Conservation (phyloP, 805 yeast genomes). For the Candida sphagnicola region DNA sequence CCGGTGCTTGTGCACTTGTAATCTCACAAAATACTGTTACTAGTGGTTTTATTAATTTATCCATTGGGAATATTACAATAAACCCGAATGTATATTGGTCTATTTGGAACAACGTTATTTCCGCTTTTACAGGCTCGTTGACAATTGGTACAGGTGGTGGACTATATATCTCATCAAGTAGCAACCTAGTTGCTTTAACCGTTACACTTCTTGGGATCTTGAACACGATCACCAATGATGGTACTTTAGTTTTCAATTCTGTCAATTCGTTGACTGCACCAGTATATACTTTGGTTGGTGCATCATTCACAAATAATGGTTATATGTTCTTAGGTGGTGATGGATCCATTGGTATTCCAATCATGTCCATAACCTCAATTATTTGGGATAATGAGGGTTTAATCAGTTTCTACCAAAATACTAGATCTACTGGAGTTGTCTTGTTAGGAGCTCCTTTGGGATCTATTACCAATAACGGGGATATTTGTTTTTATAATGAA, state of each 20-base stretch:
- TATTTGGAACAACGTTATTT: constrained; percentile 18
- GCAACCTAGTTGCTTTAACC: constrained; percentile 8
- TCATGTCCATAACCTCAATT: constrained; percentile 5
- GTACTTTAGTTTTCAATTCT: constrained; percentile 20
- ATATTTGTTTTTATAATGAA: constrained; percentile 21
- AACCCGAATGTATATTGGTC: constrained; percentile 21
- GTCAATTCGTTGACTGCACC: constrained; percentile 13
- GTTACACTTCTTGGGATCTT: background rate
- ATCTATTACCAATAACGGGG: constrained; percentile 17
- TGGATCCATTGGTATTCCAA: constrained; percentile 9
- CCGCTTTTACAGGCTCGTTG: constrained; percentile 20
- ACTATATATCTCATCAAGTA: constrained; percentile 18
- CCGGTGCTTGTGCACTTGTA: too few species aligned
- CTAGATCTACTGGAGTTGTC: constrained; percentile 14
- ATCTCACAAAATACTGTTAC: constrained; percentile 15
- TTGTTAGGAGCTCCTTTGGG: constrained; percentile 9
- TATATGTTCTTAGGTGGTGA: constrained; percentile 13
- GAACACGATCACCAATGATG: constrained; percentile 12
- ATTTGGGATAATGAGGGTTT: constrained; percentile 15
- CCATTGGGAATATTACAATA: constrained; percentile 17
- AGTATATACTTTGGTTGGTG: constrained; percentile 12
- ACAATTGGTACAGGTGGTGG: constrained; percentile 18
- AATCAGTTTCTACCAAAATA: constrained; percentile 14
- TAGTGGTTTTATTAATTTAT: constrained; percentile 14
- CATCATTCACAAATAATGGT: constrained; percentile 17